A percentile compares a stretch with the other conserved stretches of the same genome.
Conservation (phyloP, 176 grass and related monocot genomes). For the Lolium multiflorum region DNA sequence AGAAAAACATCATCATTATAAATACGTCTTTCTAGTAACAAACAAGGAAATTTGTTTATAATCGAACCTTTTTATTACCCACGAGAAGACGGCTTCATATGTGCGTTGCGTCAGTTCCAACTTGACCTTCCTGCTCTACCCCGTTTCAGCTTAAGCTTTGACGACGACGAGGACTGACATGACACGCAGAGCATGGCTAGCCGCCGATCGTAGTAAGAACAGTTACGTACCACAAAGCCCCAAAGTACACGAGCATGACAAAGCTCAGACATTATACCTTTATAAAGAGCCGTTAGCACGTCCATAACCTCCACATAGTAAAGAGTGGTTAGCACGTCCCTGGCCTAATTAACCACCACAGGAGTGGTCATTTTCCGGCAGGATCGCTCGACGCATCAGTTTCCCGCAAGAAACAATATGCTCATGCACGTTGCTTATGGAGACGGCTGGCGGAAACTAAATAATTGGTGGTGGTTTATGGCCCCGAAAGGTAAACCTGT, state of each 20-base stretch:
- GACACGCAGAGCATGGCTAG: no score
- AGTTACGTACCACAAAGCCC: not conserved
- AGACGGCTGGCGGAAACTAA: conserved; percentile 35
- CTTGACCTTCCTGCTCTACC: conserved; percentile 44
- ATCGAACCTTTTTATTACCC: not conserved
- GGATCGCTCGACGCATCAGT: not conserved
- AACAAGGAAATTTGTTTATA: no score
- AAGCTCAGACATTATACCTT: not conserved
- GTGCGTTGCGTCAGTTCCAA: conserved; percentile 30
- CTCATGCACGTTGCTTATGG: conserved; percentile 9
- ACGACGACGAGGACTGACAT: not conserved
- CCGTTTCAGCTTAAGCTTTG: not conserved
- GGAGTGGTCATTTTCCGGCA: conserved; percentile 47
- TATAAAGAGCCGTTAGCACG: conserved; percentile 42
- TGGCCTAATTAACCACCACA: conserved; percentile 12
- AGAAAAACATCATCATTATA: no score
- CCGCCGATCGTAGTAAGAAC: not conserved
- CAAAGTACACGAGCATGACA: not conserved
- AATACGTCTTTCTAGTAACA: no score
- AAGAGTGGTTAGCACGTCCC: conserved; percentile 54
- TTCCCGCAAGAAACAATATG: not conserved
- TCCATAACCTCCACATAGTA: conserved; percentile 27
- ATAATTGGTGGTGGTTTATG: conserved; percentile 32
- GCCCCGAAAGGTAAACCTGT: conserved; percentile 43
- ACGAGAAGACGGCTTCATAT: conserved; percentile 22